Evolutionary conservation across 495 filamentous ascomycete species (phyloP).

Genomic region (Penicillium arizonense): DNA sequence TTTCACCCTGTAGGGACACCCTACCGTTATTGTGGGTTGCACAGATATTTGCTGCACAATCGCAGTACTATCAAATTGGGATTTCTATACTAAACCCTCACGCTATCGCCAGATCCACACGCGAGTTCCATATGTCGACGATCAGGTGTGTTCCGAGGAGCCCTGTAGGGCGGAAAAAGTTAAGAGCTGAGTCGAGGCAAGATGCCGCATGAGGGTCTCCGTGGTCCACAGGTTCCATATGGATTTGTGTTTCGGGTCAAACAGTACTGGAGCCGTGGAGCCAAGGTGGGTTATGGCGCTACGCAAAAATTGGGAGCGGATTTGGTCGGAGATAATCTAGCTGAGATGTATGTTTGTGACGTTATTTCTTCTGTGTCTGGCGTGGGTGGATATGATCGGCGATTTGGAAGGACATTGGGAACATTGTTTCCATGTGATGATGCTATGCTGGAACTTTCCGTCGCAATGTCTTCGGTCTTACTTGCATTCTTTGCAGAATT

Average conservation of each 20-base stretch:
- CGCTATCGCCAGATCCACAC: background rate
- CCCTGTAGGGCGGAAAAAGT: background rate
- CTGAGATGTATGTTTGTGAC: too few relatives aligned
- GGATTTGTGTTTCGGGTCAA: background rate
- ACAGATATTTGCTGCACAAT: background rate
- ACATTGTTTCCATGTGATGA: too few relatives aligned
- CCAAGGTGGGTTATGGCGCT: background rate
- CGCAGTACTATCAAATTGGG: background rate
- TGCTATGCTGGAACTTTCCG: too few relatives aligned
- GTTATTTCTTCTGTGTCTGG: too few relatives aligned
- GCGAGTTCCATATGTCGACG: background rate
- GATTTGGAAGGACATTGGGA: background rate
- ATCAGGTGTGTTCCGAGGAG: conserved; percentile 1
- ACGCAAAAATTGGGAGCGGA: background rate
- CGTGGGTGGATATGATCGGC: background rate
- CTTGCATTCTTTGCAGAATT: background rate
- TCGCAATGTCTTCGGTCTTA: too few relatives aligned
- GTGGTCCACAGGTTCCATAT: background rate
- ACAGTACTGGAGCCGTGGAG: background rate
- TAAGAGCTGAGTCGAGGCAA: background rate
- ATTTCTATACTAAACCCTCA: background rate
- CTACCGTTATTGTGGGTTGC: background rate
- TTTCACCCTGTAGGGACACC: too few relatives aligned
- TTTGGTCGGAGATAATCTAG: too few relatives aligned
- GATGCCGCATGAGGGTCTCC: background rate